Conservation (phyloP, 2,329 filamentous ascomycete genomes). For the Elsinoe perseae region DNA sequence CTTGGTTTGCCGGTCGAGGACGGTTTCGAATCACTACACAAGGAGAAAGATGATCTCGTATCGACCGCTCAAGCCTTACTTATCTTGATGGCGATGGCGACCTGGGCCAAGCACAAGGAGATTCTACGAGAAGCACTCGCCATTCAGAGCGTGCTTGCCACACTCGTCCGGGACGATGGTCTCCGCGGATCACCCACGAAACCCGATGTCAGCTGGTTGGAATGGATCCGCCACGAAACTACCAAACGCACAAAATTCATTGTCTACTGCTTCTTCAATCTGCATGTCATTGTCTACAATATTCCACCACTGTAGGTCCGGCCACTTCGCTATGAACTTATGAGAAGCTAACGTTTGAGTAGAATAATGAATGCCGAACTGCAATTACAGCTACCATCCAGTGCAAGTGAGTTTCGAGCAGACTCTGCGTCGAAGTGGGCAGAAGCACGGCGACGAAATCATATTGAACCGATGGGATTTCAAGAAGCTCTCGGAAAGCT, state of each 20-base stretch:
- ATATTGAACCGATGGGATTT: conserved; percentile 24
- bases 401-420: conserved; percentile 50
- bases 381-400: conserved; percentile 40
- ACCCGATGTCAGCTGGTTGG: conserved; percentile 46
- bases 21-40: conserved; percentile 15
- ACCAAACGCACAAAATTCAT: conserved; percentile 49
- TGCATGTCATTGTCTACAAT: conserved; percentile 56
- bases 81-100: conserved; percentile 53
- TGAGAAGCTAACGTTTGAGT: neutral
- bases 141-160: conserved; percentile 49
- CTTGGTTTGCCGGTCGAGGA: conserved; percentile 5
- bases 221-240: conserved; percentile 48
- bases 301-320: conserved; percentile 43
- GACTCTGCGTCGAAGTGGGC: conserved; percentile 45
- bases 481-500: conserved; percentile 30
- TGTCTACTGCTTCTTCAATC: conserved; percentile 51
- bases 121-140: conserved; percentile 51
- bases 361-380: conserved; percentile 28
- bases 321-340: too few species aligned
- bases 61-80: conserved; percentile 60
- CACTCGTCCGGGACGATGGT: conserved; percentile 48
- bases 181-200: conserved; percentile 48
- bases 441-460: conserved; percentile 25
- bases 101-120: conserved; percentile 52
- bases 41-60: conserved; percentile 36